Base-by-base conservation (phyloP, 2,329 filamentous ascomycete species). In the Phyllosticta capitalensis region DNA sequence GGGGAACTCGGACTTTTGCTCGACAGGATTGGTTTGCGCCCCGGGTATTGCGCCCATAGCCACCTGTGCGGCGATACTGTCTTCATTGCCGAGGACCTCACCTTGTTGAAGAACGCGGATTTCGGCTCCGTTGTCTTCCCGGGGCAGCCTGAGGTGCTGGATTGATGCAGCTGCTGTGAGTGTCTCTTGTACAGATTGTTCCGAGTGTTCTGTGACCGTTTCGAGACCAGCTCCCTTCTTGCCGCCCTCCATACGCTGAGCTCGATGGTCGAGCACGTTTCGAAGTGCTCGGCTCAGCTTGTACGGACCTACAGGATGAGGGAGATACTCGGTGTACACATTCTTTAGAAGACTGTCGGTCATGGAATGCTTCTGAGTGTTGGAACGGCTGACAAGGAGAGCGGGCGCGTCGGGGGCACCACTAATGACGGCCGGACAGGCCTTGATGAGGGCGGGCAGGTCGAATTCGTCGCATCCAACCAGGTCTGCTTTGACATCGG, bases 231-330 rank as follows among this genome's bases (percentile, higher is more conserved):
- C 5, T 17, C n/a, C 30, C 24, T 55, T 61, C 50, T 38, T 54
- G n/a, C 60, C 22, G 5, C 62, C 63, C 55, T 63, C 67, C 24
- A 58, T 60, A 26, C 54, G 30, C 12, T 50, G 51, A 5, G 26
- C 51, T 20, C 38, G 58, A 20, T 57, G 55, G 9, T 65, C 63
- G 1, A 73, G 56, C 50, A 71, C 72, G n/a, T 67, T 63, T 10
- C 64, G 61, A 10, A 75, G 63, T 1, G 70, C 71, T 54, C 67
- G 70, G 5, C 71, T 71, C 21, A 76, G 68, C 62, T 75, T 76
- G 56, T 70, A 67, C 5, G 74, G 73, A 5, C 74, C 74, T 52
- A 72, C 72, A 7, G 71, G 70, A 52, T 75, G 70, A 6, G 68
- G 68, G 2, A 75, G 64, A 28, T 72, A 69, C 52, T 75, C 72